Percentiles rank a stretch among this genome's conserved stretches.
These are phyloP conservation scores for Phytophthora podocarpi DNA, from an alignment of 352 stramenopile genomes.

Conservation along the genomic window DNA sequence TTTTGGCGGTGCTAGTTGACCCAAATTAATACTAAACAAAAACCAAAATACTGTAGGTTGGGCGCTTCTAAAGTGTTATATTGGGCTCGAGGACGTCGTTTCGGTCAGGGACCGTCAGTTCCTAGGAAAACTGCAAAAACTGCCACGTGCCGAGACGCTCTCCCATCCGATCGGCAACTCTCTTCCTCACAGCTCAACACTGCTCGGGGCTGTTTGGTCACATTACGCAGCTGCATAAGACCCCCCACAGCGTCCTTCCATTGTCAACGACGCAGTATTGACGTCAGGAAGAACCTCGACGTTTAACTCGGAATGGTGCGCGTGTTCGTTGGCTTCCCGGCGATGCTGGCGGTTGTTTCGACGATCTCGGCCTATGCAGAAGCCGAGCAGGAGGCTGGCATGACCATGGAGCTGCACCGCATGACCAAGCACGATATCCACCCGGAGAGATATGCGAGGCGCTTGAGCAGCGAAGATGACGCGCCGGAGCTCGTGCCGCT, in stretches of 20 bases:
- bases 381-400: conserved; percentile 10
- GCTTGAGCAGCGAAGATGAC: conserved; percentile 40
- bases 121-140: conserved; percentile 26
- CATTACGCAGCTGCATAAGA: not conserved
- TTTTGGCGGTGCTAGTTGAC: not conserved
- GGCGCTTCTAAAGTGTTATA: not conserved
- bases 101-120: conserved; percentile 9
- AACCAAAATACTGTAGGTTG: conserved; percentile 20
- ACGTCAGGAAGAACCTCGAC: conserved; percentile 4
- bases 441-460: conserved; percentile 51
- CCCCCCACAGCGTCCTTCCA: not conserved
- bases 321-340: conserved; percentile 18
- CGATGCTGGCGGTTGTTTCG: conserved; percentile 13
- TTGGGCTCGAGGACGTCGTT: conserved; percentile 22
- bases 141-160: conserved; percentile 37
- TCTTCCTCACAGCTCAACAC: conserved; percentile 7
- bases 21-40: too few species aligned
- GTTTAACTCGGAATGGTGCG: conserved; percentile 26
- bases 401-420: conserved; percentile 54
- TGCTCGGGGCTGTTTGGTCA: not conserved
- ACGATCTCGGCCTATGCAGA: not conserved
- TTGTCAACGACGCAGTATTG: not conserved
- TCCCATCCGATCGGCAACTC: conserved; percentile 15
- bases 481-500: conserved; percentile 66
- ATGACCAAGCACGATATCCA: conserved; percentile 37